Percentiles rank a stretch among this genome's conserved stretches.
These are phyloP conservation scores for Anisodus tanguticus DNA, from an alignment of 257 asterid species.

Conservation along the genomic window DNA sequence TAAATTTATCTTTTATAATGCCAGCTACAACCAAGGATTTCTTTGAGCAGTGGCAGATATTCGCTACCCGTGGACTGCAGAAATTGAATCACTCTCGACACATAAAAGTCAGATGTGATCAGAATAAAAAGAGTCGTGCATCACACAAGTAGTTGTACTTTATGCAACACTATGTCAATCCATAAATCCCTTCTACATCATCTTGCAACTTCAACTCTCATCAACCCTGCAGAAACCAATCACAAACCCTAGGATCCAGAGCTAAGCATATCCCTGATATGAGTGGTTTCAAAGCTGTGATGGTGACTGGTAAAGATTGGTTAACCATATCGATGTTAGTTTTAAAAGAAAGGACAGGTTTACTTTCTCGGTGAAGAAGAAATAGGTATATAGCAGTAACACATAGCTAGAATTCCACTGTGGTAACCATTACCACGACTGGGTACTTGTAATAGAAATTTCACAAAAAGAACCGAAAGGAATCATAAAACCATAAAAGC, in stretches of 20 bases:
- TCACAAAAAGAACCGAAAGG: neutral
- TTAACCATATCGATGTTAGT: neutral
- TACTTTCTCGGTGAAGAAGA: neutral
- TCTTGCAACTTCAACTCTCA: conserved; percentile 12
- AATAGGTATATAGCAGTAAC: neutral
- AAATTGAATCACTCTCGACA: neutral
- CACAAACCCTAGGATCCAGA: conserved; percentile 13
- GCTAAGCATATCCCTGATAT: conserved; percentile 12
- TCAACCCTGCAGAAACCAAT: neutral
- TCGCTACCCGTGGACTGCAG: neutral
- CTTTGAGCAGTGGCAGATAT: conserved; percentile 2
- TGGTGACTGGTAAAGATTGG: neutral
- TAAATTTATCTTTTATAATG: neutral
- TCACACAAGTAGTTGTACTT: neutral
- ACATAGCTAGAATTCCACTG: neutral
- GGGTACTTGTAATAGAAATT: neutral
- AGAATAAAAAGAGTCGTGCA: neutral
- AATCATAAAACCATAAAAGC: neutral
- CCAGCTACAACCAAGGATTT: conserved; percentile 12
- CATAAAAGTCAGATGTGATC: neutral
- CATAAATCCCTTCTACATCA: neutral
- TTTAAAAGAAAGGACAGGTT: neutral
- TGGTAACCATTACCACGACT: neutral
- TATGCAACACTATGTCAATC: neutral
- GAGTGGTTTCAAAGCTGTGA: neutral